Evolutionary conservation across 257 asterid species (phyloP).

Genomic region (Salvia rosmarinus): DNA sequence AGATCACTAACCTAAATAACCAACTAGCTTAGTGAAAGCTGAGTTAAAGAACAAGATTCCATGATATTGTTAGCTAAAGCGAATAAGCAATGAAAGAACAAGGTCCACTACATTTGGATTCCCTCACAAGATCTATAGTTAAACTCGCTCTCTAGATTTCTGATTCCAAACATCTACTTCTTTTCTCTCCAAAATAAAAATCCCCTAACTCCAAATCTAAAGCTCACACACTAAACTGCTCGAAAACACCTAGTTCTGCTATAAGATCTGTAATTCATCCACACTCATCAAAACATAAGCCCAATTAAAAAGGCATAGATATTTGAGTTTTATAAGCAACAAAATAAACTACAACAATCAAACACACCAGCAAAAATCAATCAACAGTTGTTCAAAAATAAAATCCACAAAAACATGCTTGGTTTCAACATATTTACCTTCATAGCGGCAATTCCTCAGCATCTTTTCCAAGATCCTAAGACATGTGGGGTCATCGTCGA

Average conservation of each 20-base stretch:
- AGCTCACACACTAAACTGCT: slow-evolving; percentile 9
- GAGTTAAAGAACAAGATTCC: background rate
- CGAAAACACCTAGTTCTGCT: background rate
- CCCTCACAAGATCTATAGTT: slow-evolving; percentile 38
- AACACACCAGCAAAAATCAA: slow-evolving; percentile 19
- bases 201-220: slow-evolving; percentile 19
- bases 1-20: slow-evolving; percentile 15
- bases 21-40: background rate
- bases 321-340: slow-evolving; percentile 27
- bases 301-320: slow-evolving; percentile 9
- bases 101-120: slow-evolving; percentile 14
- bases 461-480: slow-evolving; percentile 84
- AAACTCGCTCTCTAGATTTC: slow-evolving; percentile 30
- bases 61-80: background rate
- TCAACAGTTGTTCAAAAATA: background rate
- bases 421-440: slow-evolving; percentile 36
- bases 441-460: slow-evolving; percentile 64
- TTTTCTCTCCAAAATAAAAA: slow-evolving; percentile 27
- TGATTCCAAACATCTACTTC: slow-evolving; percentile 12
- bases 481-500: slow-evolving; percentile 91
- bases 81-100: slow-evolving; percentile 25
- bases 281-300: slow-evolving; percentile 4
- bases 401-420: slow-evolving; percentile 2
- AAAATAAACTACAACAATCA: background rate
- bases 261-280: slow-evolving; percentile 35